Evolutionary conservation across 2,329 filamentous ascomycete genomes (phyloP).

Genomic region (Alternaria gansuensis): DNA sequence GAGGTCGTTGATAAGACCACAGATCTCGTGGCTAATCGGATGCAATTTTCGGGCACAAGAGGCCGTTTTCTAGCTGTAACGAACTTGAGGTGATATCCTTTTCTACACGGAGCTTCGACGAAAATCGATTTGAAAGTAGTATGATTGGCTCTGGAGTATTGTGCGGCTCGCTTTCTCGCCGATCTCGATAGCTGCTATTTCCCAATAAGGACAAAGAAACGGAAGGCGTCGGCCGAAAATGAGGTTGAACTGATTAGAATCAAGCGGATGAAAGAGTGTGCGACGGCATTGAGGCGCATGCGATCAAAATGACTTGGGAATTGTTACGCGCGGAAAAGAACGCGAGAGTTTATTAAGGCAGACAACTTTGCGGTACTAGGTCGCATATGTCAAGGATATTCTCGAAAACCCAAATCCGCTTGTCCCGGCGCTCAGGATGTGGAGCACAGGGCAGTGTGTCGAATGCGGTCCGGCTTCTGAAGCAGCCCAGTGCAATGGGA

Average conservation of each 20-base stretch:
- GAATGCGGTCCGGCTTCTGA: constrained; percentile 40
- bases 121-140: not conserved
- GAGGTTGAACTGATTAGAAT: constrained; percentile 8
- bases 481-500: constrained; percentile 36
- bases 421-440: constrained; percentile 37
- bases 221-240: constrained; percentile 1
- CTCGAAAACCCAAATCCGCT: constrained; percentile 38
- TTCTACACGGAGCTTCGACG: not conserved
- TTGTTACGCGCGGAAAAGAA: constrained; percentile 19
- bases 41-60: not conserved
- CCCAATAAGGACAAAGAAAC: constrained; percentile 6
- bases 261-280: constrained; percentile 27
- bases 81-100: not conserved
- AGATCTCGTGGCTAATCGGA: not conserved
- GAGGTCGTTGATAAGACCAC: not conserved
- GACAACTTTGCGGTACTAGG: constrained; percentile 30
- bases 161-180: not conserved
- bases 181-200: not conserved
- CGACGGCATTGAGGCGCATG: constrained; percentile 14
- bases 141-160: not conserved
- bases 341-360: constrained; percentile 24
- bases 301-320: constrained; percentile 7
- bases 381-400: constrained; percentile 42
- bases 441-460: constrained; percentile 37
- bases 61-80: not conserved